A percentile compares a stretch with the other conserved stretches of the same genome.
These are phyloP conservation scores for Xylariaceae sp. DNA, from an alignment of 2,329 filamentous ascomycete species.

Conservation along the genomic window DNA sequence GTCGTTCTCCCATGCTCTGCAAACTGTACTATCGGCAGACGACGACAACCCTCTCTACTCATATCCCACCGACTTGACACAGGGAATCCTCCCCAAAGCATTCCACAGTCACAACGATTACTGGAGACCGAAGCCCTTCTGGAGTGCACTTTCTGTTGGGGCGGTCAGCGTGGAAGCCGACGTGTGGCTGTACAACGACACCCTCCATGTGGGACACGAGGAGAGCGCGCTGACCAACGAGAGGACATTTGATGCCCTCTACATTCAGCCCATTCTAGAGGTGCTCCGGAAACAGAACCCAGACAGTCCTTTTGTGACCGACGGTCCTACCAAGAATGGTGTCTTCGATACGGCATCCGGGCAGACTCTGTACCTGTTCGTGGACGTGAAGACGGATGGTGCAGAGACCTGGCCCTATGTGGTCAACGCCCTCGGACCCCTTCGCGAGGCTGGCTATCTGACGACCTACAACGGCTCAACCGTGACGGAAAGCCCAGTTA, in stretches of 20 bases:
- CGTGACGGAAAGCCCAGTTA: conserved; percentile 43
- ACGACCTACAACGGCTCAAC: conserved; percentile 42
- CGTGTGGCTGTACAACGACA: conserved; percentile 52
- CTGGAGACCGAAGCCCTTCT: conserved; percentile 56
- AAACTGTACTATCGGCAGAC: neutral
- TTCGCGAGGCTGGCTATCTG: conserved; percentile 52
- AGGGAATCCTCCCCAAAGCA: conserved; percentile 9
- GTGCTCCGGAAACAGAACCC: conserved; percentile 51
- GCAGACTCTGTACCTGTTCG: conserved; percentile 50
- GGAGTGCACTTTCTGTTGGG: conserved; percentile 51
- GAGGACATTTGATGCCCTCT: conserved; percentile 55
- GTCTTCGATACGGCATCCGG: neutral
- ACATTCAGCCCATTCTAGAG: conserved; percentile 57
- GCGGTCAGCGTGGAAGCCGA: conserved; percentile 63
- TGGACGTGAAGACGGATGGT: conserved; percentile 62
- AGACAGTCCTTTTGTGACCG: conserved; percentile 33
- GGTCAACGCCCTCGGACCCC: conserved; percentile 47
- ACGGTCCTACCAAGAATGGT: neutral
- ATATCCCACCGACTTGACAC: neutral
- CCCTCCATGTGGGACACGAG: conserved; percentile 60
- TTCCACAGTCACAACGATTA: conserved; percentile 68
- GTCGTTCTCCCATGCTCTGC: neutral
- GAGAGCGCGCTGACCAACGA: conserved; percentile 44
- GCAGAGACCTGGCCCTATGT: conserved; percentile 46
- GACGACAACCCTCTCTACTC: neutral